Evolutionary conservation across 1,139 yeast species (phyloP).

Genomic region (Blastobotrys capitulatus): DNA sequence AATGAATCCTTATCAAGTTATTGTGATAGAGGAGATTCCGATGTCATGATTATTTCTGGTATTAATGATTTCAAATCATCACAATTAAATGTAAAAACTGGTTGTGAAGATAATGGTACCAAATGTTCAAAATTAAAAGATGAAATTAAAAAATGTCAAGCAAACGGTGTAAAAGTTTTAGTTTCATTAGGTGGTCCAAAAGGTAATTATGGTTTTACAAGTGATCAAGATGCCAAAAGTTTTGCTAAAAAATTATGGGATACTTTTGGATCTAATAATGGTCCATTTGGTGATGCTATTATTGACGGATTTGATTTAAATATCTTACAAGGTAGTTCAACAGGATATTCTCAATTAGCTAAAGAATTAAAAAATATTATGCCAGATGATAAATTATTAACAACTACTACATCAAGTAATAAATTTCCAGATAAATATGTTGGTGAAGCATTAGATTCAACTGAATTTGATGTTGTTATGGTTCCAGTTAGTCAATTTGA

Average conservation of each 20-base stretch:
- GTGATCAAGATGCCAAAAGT: slow-evolving; percentile 52
- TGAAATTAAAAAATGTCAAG: slow-evolving; percentile 81
- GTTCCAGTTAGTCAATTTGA: slow-evolving; percentile 92
- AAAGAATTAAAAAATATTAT: slow-evolving; percentile 40
- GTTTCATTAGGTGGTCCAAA: slow-evolving; percentile 85
- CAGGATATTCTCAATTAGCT: slow-evolving; percentile 51
- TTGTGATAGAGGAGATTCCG: slow-evolving; percentile 57
- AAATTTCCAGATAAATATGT: slow-evolving; percentile 83
- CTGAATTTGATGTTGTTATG: slow-evolving; percentile 77
- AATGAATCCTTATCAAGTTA: slow-evolving; percentile 58
- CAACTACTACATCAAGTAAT: slow-evolving; percentile 98
- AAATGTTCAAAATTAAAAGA: slow-evolving; percentile 40
- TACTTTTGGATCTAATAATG: slow-evolving; percentile 82
- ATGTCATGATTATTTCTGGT: slow-evolving; percentile 69
- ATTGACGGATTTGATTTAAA: slow-evolving; percentile 71
- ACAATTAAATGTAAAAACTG: slow-evolving; percentile 53
- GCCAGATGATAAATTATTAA: slow-evolving; percentile 60
- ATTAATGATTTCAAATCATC: slow-evolving; percentile 46
- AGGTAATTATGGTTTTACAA: slow-evolving; percentile 69
- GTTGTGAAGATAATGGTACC: slow-evolving; percentile 34
- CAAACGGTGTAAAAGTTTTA: slow-evolving; percentile 66
- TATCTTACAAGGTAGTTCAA: slow-evolving; percentile 49
- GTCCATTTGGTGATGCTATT: slow-evolving; percentile 68
- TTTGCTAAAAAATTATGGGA: slow-evolving; percentile 80
- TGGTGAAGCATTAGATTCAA: slow-evolving; percentile 57